These are phyloP conservation scores for Wickerhamomyces bisporus DNA, from an alignment of 805 yeast genomes.

Conservation along the genomic window DNA sequence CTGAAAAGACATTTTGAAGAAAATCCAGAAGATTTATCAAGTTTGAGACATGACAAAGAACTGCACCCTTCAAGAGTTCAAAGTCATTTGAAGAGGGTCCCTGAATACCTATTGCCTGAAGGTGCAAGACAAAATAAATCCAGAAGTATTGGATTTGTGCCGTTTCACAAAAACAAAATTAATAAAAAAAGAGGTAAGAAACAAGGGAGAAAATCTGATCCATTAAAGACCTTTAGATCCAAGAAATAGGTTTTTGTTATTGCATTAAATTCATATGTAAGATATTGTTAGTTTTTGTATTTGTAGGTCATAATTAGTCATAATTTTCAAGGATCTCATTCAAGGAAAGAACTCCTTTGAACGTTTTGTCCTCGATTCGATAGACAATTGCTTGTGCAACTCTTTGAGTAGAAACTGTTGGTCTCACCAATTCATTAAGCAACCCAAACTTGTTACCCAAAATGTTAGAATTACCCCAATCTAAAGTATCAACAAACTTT, in stretches of 20 bases:
- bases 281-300: too few species aligned
- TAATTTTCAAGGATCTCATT: slow-evolving; percentile 38
- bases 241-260: slow-evolving; percentile 7
- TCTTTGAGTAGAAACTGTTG: slow-evolving; percentile 59
- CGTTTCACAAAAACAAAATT: slow-evolving; percentile 54
- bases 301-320: background rate
- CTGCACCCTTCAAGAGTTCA: slow-evolving; percentile 79
- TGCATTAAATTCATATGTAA: too few species aligned
- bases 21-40: slow-evolving; percentile 88
- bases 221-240: slow-evolving; percentile 53
- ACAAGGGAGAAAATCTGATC: slow-evolving; percentile 49
- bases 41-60: slow-evolving; percentile 88
- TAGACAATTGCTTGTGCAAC: slow-evolving; percentile 59
- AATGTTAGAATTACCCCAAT: slow-evolving; percentile 38
- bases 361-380: slow-evolving; percentile 43
- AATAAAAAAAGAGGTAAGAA: slow-evolving; percentile 31
- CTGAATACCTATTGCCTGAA: slow-evolving; percentile 84
- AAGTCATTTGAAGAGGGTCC: slow-evolving; percentile 83
- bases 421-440: slow-evolving; percentile 48
- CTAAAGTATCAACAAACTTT: slow-evolving; percentile 36
- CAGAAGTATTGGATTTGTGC: slow-evolving; percentile 66
- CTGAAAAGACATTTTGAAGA: slow-evolving; percentile 94
- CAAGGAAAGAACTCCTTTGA: slow-evolving; percentile 54
- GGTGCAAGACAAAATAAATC: slow-evolving; percentile 53
- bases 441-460: slow-evolving; percentile 33